Evolutionary conservation across 2,329 filamentous ascomycete genomes (phyloP).

Genomic region (Ceratocystis ficicola): DNA sequence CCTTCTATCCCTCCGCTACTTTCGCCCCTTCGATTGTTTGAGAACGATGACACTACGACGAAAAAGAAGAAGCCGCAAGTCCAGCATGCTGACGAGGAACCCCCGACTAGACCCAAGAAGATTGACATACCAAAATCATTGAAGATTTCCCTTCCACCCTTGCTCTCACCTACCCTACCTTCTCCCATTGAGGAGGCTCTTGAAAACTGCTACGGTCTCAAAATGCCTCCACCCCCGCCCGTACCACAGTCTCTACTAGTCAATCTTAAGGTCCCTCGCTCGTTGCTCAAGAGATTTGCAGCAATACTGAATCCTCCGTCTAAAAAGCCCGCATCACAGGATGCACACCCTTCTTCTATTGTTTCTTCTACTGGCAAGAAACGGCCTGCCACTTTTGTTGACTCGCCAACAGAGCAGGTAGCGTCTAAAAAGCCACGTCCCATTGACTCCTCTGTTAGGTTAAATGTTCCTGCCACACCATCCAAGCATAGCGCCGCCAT

Average conservation of each 20-base stretch:
- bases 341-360: not conserved
- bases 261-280: constrained; percentile 8
- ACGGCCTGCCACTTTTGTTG: constrained; percentile 17
- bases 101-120: constrained; percentile 11
- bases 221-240: constrained; percentile 10
- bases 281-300: constrained; percentile 13
- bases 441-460: constrained; percentile 13
- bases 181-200: constrained; percentile 40
- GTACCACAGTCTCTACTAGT: constrained; percentile 12
- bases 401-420: constrained; percentile 18
- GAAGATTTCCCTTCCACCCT: constrained; percentile 30
- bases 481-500: constrained; percentile 15
- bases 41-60: not conserved
- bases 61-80: constrained; percentile 10
- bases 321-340: constrained; percentile 25
- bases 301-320: constrained; percentile 14
- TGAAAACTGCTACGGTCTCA: constrained; percentile 14
- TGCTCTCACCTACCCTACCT: constrained; percentile 46
- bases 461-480: constrained; percentile 19
- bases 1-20: constrained; percentile 38
- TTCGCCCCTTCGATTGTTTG: constrained; percentile 38
- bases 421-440: constrained; percentile 21
- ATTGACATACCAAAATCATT: constrained; percentile 24
- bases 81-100: constrained; percentile 1
- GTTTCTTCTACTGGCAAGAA: constrained; percentile 17